Evolutionary conservation across 768 basidiomycete species (phyloP), one percentile per base, ranked within the genome.

Genomic region (Clavaria fumosa): DNA sequence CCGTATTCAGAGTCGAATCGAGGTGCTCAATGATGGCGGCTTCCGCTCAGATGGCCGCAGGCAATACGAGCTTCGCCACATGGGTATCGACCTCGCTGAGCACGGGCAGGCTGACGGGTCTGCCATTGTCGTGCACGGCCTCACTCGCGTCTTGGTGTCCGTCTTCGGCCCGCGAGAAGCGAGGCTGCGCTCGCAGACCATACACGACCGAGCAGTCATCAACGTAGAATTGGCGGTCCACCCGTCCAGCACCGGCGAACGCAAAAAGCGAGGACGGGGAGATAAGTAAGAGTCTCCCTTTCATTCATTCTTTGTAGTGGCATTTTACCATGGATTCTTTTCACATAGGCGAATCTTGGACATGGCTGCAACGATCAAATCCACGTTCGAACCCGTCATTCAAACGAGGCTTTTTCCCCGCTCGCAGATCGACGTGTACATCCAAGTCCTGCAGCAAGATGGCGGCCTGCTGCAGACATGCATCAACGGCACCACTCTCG

Each of bases 261-360:
- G 80, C 23, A 69, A 80, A 52, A 79, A 72, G 57, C 67, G 88
- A 19, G 67, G 72, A 3, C 66, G 79, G 35, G 81, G 80, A 7
- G 90, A 95, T 69, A 89, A 85, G 90, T 91, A 56, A 61, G 82
- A 64, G n/a, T n/a, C n/a, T n/a, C n/a, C n/a, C n/a, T n/a, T n/a
- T n/a, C n/a, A n/a, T n/a, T n/a, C n/a, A n/a, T 32, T 15, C 4
- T 27, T 27, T 37, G 31, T 21, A 10, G 15, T 19, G 9, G 17
- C 19, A 12, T 33, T 27, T 14, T n/a, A 21, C 21, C 26, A 39
- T 32, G 28, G 21, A 32, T 38, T 43, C 19, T 36, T 36, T 33
- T 12, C 32, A 40, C 41, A 35, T 46, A 93, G 91, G 57, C 86
- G 89, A 11, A 67, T 85, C 44, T 63, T 83, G 43, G 95, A 99